Percentiles rank a stretch among this genome's conserved stretches.
phyloP scores from a whole-genome alignment of 306 rosid species.

The Vigna angularis region DNA sequence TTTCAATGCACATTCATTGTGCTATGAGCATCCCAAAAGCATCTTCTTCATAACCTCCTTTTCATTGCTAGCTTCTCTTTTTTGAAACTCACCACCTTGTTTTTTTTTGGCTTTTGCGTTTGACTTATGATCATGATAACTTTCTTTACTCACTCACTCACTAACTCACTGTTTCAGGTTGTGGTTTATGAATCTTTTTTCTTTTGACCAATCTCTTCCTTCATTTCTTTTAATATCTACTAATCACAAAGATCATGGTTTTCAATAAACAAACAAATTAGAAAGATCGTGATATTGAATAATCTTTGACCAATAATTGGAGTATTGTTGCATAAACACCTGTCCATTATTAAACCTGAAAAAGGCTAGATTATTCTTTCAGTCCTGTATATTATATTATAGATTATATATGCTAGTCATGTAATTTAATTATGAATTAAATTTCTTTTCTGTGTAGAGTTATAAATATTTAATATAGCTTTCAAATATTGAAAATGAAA shows the following conservation, averaged over 20 bases:
- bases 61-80: slow-evolving; percentile 34
- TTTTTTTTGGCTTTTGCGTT: slow-evolving; percentile 34
- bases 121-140: slow-evolving; percentile 46
- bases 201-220: slow-evolving; percentile 36
- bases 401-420: not conserved
- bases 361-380: too few species aligned
- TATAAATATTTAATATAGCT: not conserved
- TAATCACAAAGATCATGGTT: slow-evolving; percentile 23
- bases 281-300: slow-evolving; percentile 39
- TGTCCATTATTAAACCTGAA: slow-evolving; percentile 40
- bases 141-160: slow-evolving; percentile 34
- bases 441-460: not conserved
- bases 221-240: slow-evolving; percentile 17
- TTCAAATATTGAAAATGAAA: not conserved
- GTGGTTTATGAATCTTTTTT: slow-evolving; percentile 25
- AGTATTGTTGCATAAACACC: slow-evolving; percentile 51
- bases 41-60: not conserved
- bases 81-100: slow-evolving; percentile 33
- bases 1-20: slow-evolving; percentile 7
- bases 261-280: not conserved
- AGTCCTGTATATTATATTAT: too few species aligned
- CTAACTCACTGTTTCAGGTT: slow-evolving; percentile 33
- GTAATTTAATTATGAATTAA: too few species aligned
- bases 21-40: not conserved
- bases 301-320: slow-evolving; percentile 59